Conservation (phyloP, 129 eudicot species). For the Cynara cardunculus region DNA sequence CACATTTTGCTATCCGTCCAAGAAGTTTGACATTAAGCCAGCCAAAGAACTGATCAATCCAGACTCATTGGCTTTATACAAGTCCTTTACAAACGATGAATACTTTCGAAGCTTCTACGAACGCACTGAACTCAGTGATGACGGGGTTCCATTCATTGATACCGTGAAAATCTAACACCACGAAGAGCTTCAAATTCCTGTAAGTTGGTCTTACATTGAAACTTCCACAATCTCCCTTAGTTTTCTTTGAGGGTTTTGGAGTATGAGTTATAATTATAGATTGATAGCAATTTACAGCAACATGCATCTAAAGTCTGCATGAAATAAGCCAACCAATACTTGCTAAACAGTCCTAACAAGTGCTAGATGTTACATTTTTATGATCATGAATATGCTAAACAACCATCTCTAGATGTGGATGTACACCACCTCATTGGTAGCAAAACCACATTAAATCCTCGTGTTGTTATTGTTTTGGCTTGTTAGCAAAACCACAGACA, state of each 20-base stretch:
- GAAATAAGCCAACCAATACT: too few species aligned
- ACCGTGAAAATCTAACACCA: conserved; percentile 23
- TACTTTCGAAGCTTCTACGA: conserved; percentile 27
- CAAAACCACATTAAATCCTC: too few species aligned
- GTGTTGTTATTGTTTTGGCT: too few species aligned
- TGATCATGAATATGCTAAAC: too few species aligned
- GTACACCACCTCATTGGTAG: too few species aligned
- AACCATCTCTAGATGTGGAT: too few species aligned
- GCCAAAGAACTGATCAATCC: conserved; percentile 16
- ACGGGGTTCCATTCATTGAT: conserved; percentile 34
- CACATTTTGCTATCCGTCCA: conserved; percentile 32
- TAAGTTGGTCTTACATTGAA: conserved; percentile 18
- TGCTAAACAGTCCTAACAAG: too few species aligned
- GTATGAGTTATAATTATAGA: not conserved
- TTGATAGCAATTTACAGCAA: too few species aligned
- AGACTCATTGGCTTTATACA: conserved; percentile 21
- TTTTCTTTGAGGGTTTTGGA: not conserved
- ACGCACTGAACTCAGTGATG: conserved; percentile 23
- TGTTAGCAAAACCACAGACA: too few species aligned
- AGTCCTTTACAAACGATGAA: conserved; percentile 23
- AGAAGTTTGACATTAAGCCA: conserved; percentile 26
- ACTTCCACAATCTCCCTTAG: not conserved
- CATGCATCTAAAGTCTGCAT: too few species aligned
- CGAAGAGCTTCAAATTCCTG: conserved; percentile 1
- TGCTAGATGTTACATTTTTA: too few species aligned